These are phyloP conservation scores for Komagataella kurtzmanii DNA, from an alignment of 805 yeast genomes.

Conservation along the genomic window DNA sequence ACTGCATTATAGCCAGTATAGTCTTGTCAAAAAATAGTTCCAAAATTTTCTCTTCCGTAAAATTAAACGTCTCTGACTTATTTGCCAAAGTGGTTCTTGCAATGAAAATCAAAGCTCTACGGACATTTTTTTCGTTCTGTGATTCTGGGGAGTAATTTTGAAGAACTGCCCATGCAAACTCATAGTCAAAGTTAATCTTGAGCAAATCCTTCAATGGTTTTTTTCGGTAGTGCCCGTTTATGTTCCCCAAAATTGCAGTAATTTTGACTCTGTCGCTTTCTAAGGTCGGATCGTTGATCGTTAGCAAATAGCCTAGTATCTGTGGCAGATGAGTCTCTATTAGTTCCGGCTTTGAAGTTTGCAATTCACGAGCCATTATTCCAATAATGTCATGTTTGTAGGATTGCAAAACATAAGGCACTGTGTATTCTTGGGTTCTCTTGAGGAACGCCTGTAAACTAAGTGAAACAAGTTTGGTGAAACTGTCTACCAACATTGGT, in stretches of 20 bases:
- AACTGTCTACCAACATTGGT: constrained; percentile 38
- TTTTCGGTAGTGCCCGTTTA: constrained; percentile 30
- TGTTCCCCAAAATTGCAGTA: constrained; percentile 36
- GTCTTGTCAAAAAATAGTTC: constrained; percentile 18
- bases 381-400: constrained; percentile 51
- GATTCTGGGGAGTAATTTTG: constrained; percentile 22
- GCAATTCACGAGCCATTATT: constrained; percentile 42
- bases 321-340: constrained; percentile 33
- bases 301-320: constrained; percentile 45
- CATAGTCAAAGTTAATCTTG: constrained; percentile 14
- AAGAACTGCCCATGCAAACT: constrained; percentile 28
- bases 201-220: constrained; percentile 20
- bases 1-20: constrained; percentile 64
- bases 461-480: constrained; percentile 56
- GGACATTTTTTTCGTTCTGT: constrained; percentile 18
- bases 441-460: constrained; percentile 46
- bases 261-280: constrained; percentile 24
- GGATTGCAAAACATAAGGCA: constrained; percentile 63
- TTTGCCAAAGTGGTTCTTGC: constrained; percentile 8
- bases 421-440: constrained; percentile 58
- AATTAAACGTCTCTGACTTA: background rate
- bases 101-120: constrained; percentile 23
- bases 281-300: constrained; percentile 20
- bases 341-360: constrained; percentile 30
- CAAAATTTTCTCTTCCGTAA: constrained; percentile 9